Evolutionary conservation across 495 filamentous ascomycete species (phyloP), one percentile per base, ranked within the genome.

Genomic region (Hypoxylon trugodes): DNA sequence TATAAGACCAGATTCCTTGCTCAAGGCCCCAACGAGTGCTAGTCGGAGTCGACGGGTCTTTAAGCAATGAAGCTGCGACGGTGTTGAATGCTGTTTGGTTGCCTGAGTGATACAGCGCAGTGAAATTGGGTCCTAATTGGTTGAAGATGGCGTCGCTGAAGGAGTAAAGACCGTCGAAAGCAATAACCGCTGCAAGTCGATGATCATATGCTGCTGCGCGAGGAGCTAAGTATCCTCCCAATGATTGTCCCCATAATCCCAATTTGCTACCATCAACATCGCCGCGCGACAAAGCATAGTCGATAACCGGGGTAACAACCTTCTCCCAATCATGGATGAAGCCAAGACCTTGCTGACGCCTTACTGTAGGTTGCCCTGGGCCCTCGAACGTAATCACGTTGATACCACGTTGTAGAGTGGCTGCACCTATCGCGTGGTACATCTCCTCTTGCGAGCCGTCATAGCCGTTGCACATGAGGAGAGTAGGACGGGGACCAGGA

Each of bases 241-340:
- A 67, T 0, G 73, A 78, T 18, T 65, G 53, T 19, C 79, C 80
- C 9, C 74, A 26, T 1, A 80, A 56, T 7, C 57, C 74, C 4
- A 81, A 40, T 15, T 51, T 50, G 6, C 45, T 22, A 5, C 38
- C 10, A 37, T 79, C 72, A 13, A 79, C 68, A 1, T 69, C 69
- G 9, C 63, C 37, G 2, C 51, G 47, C 33, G 65, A 61, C 9
- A 65, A 37, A 4, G 74, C 54, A 50, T 74, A 80, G 72, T 82
- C 80, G 0, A 83, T 66, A 2, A 82, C 56, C 6, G 79, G 79
- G 3, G 76, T 70, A 1, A 81, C 74, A 3, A 77, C 80, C 15
- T 73, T 66, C 69, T 79, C 76, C 80, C 81, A 84, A 12, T 82
- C 68, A 4, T 68, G 67, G 43, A 81, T 81, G 68, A 84, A 83